Conservation (phyloP, 2,329 filamentous ascomycete species). For the Xylariomycetidae sp. region DNA sequence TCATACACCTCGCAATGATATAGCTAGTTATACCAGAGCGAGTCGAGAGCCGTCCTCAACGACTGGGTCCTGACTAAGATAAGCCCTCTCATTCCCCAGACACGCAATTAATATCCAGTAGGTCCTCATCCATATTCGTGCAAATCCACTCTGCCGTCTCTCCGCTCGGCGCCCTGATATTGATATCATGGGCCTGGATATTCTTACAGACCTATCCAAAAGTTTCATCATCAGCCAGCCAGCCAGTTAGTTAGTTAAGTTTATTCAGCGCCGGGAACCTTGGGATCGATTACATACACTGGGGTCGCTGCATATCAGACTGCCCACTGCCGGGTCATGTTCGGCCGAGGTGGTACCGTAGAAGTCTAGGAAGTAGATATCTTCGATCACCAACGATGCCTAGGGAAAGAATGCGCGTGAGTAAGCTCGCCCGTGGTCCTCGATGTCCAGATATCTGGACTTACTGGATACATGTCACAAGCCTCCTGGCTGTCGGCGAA, state of each 20-base stretch:
- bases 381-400: slow-evolving; percentile 45
- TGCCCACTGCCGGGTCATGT: slow-evolving; percentile 13
- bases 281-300: slow-evolving; percentile 11
- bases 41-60: no score
- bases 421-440: slow-evolving; percentile 49
- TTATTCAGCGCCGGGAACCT: no score
- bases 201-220: slow-evolving; percentile 11
- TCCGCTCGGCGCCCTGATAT: slow-evolving; percentile 8
- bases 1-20: no score
- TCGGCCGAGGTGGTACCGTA: slow-evolving; percentile 38
- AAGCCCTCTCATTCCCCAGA: no score
- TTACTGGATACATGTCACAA: slow-evolving; percentile 9
- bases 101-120: slow-evolving; percentile 11
- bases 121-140: slow-evolving; percentile 12
- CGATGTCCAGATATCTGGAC: slow-evolving; percentile 44
- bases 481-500: slow-evolving; percentile 11
- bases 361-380: slow-evolving; percentile 50
- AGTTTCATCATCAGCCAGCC: no score
- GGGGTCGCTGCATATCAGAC: slow-evolving; percentile 14
- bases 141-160: slow-evolving; percentile 9
- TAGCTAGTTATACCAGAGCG: no score
- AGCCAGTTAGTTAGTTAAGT: no score
- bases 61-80: no score
- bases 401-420: slow-evolving; percentile 46
- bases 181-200: slow-evolving; percentile 10